Base-by-base conservation (phyloP, 164 flowering plant genomes). In the Chimonanthus salicifolius region DNA sequence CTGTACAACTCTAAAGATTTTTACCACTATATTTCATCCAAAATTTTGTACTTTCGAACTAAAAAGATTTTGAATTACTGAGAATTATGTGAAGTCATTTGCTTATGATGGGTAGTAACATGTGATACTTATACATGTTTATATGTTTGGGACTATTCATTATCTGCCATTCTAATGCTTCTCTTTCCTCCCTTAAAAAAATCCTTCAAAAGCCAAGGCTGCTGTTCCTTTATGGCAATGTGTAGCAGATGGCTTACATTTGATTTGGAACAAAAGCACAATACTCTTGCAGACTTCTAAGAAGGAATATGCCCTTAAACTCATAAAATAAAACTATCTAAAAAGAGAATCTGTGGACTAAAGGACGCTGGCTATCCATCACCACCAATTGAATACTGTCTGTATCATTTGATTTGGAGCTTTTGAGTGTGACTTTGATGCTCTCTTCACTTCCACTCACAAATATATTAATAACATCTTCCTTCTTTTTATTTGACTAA, bases 341-440 rank as follows among this genome's bases (percentile, higher is more conserved):
- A 45, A 33, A 66, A 66, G 68, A 15, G 48, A 66, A 44, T 46
- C 60, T n/a, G 16, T 54, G 60, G 16, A 3, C 33, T 33, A 33
- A 33, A 62, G 65, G 7, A 16, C 7, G 16, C 16, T 58, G 44
- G 21, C 4, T 44, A 5, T 5, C 48, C 49, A 45, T 44, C 48
- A 66, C 68, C 68, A 13, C 68, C 68, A 4, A 66, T 45, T 63
- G 7, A 66, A 66, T 44, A 48, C 16, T 66, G 49, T 16, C 49
- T 66, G 13, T 44, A 63, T 63, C 66, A 63, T 63, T n/a, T 21
- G 33, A 33, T 33, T 33, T 33, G 33, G 33, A 33, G 33, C 33
- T 33, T 33, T 33, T 33, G 33, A 33, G 33, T 33, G 33, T 33
- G 33, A 33, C 33, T 33, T 33, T 33, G 33, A 33, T 33, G 33